Evolutionary conservation across 2,329 filamentous ascomycete species (phyloP), one percentile per base, ranked within the genome.

Genomic region (Aspergillus ochraceoroseus): DNA sequence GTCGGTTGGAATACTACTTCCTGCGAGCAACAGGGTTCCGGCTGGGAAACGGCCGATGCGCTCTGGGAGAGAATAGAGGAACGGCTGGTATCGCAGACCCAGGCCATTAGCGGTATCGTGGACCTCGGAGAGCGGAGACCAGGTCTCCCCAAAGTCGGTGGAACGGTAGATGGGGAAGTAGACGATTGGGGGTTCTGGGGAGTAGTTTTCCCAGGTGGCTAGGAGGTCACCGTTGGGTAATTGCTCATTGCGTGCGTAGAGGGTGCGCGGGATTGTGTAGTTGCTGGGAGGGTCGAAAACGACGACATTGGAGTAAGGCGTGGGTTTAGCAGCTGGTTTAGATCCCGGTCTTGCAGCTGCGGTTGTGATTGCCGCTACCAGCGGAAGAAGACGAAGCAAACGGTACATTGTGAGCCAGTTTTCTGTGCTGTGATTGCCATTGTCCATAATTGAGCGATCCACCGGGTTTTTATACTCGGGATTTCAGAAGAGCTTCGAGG

Each of bases 21-120:
- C 80, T 0, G 80, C 71, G 5, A 75, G 61, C 7, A 87, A 67
- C 13, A 87, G 64, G 0, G 82, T 85, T 2, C 82, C 83, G 3
- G 72, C 73, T 1, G 71, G 63, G 54, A 73, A 85, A 1, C 70
- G 66, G 12, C 74, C 82, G 34, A 85, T 67, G 3, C 64, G 58
- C 28, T 74, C 65, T 0, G 78, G 74, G 2, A 87, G 71, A 48
- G 79, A 72, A 53, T 83, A 84, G 9, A 87, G 67, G 58, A 77
- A 76, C 0, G 83, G 83, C 53, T 87, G 83, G 54, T 84, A 85
- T 19, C 80, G 73, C 38, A 85, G 59, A 13, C 83, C 83, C 67
- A 76, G 79, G 28, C 73, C 73, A 48, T 83, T 80, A 19, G 75
- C 76, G 33, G 75, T 70, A 56, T 87, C 83, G 9, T 76, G 67